A percentile compares a stretch with the other conserved stretches of the same genome.
phyloP scores from a whole-genome alignment of 2,329 filamentous ascomycete genomes.

The Talaromyces verruculosus region DNA sequence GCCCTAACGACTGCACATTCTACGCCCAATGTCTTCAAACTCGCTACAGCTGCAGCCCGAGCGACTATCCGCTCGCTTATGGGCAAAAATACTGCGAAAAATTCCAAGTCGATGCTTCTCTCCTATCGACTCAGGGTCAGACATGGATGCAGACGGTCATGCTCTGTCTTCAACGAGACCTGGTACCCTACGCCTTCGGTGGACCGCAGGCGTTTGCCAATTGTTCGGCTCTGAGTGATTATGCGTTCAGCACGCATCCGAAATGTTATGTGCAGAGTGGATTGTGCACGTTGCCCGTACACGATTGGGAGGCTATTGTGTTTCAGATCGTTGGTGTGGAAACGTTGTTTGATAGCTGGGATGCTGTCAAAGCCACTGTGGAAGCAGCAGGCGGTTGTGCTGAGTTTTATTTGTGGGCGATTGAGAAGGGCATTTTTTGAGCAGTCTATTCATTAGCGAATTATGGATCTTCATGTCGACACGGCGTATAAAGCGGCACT shows the following conservation, averaged over 20 bases:
- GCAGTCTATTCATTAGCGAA: background rate
- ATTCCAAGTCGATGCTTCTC: conserved; percentile 22
- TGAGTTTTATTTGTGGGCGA: conserved; percentile 19
- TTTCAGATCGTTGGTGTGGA: conserved; percentile 21
- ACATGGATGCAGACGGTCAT: conserved; percentile 31
- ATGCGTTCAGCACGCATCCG: conserved; percentile 28
- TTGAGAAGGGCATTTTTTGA: conserved; percentile 17
- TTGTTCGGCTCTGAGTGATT: conserved; percentile 24
- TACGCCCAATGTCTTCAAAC: conserved; percentile 29
- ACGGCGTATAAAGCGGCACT: background rate
- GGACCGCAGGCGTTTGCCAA: conserved; percentile 12
- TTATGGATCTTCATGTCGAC: background rate
- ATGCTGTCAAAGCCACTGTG: conserved; percentile 17
- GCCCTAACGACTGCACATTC: conserved; percentile 30
- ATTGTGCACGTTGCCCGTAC: conserved; percentile 25
- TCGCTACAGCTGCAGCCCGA: conserved; percentile 26
- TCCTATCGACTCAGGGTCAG: conserved; percentile 26
- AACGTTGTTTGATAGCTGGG: conserved; percentile 13
- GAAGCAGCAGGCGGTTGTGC: conserved; percentile 15
- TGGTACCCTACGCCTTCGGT: conserved; percentile 26
- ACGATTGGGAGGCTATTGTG: conserved; percentile 28
- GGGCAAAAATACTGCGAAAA: conserved; percentile 32
- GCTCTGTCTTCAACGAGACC: conserved; percentile 30
- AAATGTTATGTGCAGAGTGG: conserved; percentile 28
- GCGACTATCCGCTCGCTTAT: conserved; percentile 35